Base-by-base conservation (phyloP, 768 basidiomycete genomes). In the Auriculariales sp. region DNA sequence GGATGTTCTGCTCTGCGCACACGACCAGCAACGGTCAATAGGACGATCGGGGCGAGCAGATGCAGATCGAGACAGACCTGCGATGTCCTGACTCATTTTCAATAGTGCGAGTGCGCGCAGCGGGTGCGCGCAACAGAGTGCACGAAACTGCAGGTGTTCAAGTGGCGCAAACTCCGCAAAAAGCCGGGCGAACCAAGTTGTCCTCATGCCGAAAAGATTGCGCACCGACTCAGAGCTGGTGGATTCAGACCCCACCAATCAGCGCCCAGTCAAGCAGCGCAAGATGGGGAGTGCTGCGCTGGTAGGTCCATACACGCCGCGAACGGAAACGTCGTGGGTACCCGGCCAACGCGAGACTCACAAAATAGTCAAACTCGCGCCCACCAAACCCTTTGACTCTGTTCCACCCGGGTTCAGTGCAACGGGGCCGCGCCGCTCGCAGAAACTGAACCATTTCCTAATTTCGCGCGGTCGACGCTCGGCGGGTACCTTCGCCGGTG, bases 1-100 rank as follows among this genome's bases (percentile, higher is more conserved):
- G 87, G 62, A 92, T 93, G 64, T 92, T 93, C 70, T 91, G 87
- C 71, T 93, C 90, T 64, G 89, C 89, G 22, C 22, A 10, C 14
- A 53, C 51, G 6, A 36, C 29, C 14, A 3, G 3, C 49, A 49
- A 11, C 9, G 2, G 36, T n/a, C n/a, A n/a, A n/a, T n/a, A 17
- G 17, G 36, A 9, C 36, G 6, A 19, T 44, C 39, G 19, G 39
- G 6, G 19, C 39, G n/a, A n/a, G n/a, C n/a, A n/a, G n/a, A n/a
- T 4, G 39, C 6, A 9, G 15, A 19, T 19, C 19, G 5, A 25
- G 19, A 19, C 39, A 24, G 14, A 44, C 39, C 39, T 11, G 39
- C 39, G 14, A 44, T 19, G 39, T 44, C 39, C 39, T 44, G 39
- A 44, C 39, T 44, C 39, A 44, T 44, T 19, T 6, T 24, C 4